These are phyloP conservation scores for Prunus armeniaca DNA, from an alignment of 306 rosid species.

Conservation along the genomic window DNA sequence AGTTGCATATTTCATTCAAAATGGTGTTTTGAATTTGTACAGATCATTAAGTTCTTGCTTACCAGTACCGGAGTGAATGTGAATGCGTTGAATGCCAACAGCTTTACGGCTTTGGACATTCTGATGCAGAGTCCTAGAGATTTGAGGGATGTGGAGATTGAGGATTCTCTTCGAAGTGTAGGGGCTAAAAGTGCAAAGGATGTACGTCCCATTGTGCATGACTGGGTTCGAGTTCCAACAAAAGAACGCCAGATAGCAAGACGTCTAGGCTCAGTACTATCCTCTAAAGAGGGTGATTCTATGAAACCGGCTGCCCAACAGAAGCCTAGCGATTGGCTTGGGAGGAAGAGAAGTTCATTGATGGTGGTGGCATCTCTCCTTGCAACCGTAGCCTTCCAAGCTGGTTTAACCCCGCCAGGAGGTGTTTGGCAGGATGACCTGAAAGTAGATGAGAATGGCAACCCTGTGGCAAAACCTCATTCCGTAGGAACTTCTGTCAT, in stretches of 20 bases:
- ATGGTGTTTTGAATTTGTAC: constrained; percentile 10
- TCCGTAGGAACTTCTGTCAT: constrained; percentile 22
- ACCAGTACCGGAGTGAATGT: constrained; percentile 14
- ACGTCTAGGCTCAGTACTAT: neutral
- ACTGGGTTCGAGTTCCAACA: neutral
- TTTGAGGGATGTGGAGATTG: constrained; percentile 22
- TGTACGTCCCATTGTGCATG: constrained; percentile 6
- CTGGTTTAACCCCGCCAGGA: constrained; percentile 31
- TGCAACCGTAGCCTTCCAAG: constrained; percentile 36
- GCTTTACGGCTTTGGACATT: constrained; percentile 30
- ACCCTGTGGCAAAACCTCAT: constrained; percentile 5
- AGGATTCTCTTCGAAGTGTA: constrained; percentile 10
- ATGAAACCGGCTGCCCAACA: neutral
- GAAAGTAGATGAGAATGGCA: constrained; percentile 6
- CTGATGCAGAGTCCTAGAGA: constrained; percentile 29
- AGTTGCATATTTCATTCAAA: neutral
- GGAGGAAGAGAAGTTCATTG: constrained; percentile 23
- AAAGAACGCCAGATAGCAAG: neutral
- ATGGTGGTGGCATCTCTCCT: constrained; percentile 34
- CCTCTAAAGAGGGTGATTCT: neutral
- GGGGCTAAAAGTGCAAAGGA: constrained; percentile 22
- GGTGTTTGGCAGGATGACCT: constrained; percentile 35
- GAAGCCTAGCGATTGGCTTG: constrained; percentile 23
- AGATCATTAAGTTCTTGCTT: constrained; percentile 21
- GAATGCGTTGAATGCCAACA: constrained; percentile 19